Conservation (phyloP, 139 green algal genomes). For the Trebouxia sp. region DNA sequence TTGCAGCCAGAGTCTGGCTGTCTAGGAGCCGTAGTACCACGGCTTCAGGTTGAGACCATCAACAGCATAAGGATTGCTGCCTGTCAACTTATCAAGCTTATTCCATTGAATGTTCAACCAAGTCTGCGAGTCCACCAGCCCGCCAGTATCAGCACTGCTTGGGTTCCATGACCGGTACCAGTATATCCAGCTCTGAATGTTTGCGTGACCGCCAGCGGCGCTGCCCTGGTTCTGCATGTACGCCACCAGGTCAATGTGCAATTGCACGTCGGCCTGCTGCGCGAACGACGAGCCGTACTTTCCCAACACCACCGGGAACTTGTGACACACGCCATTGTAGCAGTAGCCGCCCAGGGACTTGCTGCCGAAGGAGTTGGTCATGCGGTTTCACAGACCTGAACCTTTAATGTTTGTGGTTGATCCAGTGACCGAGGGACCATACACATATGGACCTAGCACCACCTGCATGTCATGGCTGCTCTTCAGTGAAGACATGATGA, state of each 20-base stretch:
- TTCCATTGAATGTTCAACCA: conserved; percentile 33
- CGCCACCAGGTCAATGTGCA: conserved; percentile 10
- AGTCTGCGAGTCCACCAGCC: conserved; percentile 15
- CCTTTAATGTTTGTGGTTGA: conserved; percentile 17
- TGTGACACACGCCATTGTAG: conserved; percentile 29
- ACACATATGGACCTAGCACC: conserved; percentile 45
- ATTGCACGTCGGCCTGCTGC: conserved; percentile 14
- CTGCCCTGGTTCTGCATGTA: conserved; percentile 27
- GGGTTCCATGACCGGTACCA: conserved; percentile 51
- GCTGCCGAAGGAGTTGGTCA: conserved; percentile 34
- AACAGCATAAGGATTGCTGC: neutral
- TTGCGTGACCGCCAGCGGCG: neutral
- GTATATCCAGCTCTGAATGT: conserved; percentile 17
- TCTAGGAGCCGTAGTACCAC: conserved; percentile 11
- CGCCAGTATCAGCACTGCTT: conserved; percentile 40
- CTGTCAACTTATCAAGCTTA: conserved; percentile 25
- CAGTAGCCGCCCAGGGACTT: conserved; percentile 29
- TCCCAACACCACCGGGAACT: conserved; percentile 7
- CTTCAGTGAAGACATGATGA: no score
- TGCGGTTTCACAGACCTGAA: conserved; percentile 1
- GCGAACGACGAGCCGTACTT: conserved; percentile 22
- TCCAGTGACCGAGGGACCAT: conserved; percentile 29
- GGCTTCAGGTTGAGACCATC: conserved; percentile 20
- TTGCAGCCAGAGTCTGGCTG: neutral
- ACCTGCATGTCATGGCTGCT: neutral